Evolutionary conservation across 805 yeast genomes (phyloP).

Genomic region (Hanseniaspora occidentalis): DNA sequence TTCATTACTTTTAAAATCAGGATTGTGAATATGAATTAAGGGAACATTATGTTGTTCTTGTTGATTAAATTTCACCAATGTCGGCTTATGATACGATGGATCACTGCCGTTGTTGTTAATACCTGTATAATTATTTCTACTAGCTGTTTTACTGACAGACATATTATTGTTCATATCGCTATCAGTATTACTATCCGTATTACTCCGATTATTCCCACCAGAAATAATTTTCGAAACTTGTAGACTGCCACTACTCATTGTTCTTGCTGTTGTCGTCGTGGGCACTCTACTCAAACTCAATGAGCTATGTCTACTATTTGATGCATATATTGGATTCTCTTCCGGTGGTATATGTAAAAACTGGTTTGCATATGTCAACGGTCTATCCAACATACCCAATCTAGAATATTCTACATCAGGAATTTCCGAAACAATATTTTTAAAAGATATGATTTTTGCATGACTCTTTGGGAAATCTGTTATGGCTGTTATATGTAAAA

Average conservation of each 20-base stretch:
- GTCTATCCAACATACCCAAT: background rate
- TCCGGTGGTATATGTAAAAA: background rate
- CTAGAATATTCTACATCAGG: background rate
- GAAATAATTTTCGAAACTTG: background rate
- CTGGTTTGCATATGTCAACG: background rate
- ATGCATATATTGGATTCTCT: background rate
- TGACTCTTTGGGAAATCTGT: background rate
- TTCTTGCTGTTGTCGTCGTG: background rate
- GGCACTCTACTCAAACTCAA: too few species aligned
- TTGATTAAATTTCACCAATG: too few species aligned
- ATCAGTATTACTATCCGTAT: background rate
- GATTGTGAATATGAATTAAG: too few species aligned
- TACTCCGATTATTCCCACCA: too few species aligned
- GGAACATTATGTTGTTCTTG: too few species aligned
- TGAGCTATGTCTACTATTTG: too few species aligned
- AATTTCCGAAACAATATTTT: background rate
- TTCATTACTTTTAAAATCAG: too few species aligned
- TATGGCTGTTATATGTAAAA: background rate
- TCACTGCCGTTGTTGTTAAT: background rate
- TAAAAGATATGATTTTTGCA: background rate
- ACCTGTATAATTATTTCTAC: too few species aligned
- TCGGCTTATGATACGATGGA: too few species aligned
- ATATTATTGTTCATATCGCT: background rate
- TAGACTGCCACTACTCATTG: background rate
- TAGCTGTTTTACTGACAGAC: too few species aligned